Base-by-base conservation (phyloP, 768 basidiomycete species). In the Obba rivulosa region DNA sequence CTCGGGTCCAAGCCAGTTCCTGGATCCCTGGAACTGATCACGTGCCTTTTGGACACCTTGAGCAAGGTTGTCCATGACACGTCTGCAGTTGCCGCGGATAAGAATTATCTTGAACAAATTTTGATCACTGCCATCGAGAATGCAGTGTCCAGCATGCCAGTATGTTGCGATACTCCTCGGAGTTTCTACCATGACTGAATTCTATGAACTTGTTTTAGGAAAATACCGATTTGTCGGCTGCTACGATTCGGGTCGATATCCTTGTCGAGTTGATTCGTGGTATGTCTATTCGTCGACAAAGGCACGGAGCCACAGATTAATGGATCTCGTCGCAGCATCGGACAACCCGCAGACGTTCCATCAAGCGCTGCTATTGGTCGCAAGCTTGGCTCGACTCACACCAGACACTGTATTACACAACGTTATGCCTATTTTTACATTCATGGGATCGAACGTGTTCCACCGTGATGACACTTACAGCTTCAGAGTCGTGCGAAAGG, bases 391-490 rank as follows among this genome's bases (percentile, higher is more conserved):
- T 2, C 78, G 83, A 16, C 72, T 97, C 31, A 83, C 86, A 0
- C 93, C 95, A 0, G 91, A 94, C 48, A 88, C 92, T 10, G 91
- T 95, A 24, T 73, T 98, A 11, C 91, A 89, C 60, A 92, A 95
- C 57, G 78, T 97, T 43, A 96, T 99, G 91, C 95, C 96, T 3
- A 84, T 99, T 39, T 98, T 99, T 72, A 97, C 94, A 0, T 98
- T 97, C 69, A 97, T 98, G 92, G 95, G 96, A 17, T 91, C 94
- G n/a, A 94, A 92, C 53, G 85, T 97, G 16, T 90, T 97, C 72
- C 95, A 96, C 61, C 79, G 93, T 41, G 96, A 99, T 56, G 96
- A 99, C 62, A 80, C 87, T 0, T 94, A 95, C 67, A 94, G 89
- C 61, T 95, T 96, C 73, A 81, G 83, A 34, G 93, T 98, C 8